Conservation (phyloP, 1,284 basidiomycete genomes). For the Tilletia setariae region DNA sequence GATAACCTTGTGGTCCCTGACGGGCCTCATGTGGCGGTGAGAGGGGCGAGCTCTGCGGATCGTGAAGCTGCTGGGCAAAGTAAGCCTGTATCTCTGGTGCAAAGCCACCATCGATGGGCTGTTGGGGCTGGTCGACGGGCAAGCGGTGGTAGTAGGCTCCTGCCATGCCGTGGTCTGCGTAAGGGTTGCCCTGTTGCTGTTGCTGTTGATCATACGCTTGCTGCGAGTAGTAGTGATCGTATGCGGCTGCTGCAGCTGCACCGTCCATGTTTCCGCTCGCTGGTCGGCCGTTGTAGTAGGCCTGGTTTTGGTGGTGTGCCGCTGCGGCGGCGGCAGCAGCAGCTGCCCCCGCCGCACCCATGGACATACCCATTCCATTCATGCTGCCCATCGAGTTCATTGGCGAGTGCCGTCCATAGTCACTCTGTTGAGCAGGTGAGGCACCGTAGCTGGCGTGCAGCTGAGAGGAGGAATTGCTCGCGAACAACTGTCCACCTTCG, state of each 20-base stretch:
- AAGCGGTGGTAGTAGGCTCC: conserved; percentile 6
- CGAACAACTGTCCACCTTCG: neutral
- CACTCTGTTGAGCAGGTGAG: neutral
- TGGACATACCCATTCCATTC: neutral
- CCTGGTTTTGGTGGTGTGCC: neutral
- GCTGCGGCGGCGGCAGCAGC: neutral
- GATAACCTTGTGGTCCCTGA: neutral
- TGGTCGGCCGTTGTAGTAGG: conserved; percentile 8
- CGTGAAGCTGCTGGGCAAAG: neutral
- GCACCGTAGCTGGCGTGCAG: neutral
- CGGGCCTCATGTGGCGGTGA: neutral
- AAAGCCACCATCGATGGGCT: neutral
- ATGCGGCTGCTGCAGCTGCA: neutral
- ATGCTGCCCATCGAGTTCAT: conserved; percentile 12
- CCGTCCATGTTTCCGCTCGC: neutral
- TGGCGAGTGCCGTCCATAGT: conserved; percentile 6
- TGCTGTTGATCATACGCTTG: neutral
- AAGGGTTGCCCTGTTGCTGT: neutral
- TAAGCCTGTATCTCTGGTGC: neutral
- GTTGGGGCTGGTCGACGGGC: neutral
- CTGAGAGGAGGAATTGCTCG: neutral
- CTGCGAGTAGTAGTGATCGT: conserved; percentile 8
- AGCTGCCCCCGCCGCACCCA: neutral
- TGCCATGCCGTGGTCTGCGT: neutral
- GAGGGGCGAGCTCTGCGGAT: neutral